Conservation (phyloP, 2,329 filamentous ascomycete species). For the Acephala macrosclerotiorum region DNA sequence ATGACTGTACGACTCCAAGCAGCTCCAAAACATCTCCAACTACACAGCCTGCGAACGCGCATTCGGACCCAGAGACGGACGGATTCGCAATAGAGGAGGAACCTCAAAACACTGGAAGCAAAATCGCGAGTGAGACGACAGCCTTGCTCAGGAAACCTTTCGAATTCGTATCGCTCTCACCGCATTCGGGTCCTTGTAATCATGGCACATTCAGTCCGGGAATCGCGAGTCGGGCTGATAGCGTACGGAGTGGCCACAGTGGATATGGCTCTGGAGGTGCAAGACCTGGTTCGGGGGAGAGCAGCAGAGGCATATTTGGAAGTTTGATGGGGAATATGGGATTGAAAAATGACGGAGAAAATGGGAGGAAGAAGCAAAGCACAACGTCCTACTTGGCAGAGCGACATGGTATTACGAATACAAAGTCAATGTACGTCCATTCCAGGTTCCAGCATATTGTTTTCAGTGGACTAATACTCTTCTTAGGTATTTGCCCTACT, state of each 20-base stretch:
- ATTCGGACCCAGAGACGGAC: slow-evolving; percentile 27
- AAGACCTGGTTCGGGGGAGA: slow-evolving; percentile 21
- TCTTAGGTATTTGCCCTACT: slow-evolving; percentile 86
- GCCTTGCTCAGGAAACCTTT: slow-evolving; percentile 55
- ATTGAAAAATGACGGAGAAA: slow-evolving; percentile 30
- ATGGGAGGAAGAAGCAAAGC: slow-evolving; percentile 67
- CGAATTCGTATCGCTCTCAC: slow-evolving; percentile 35
- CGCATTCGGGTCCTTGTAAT: slow-evolving; percentile 57
- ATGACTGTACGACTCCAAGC: slow-evolving; percentile 17
- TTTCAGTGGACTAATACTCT: not conserved
- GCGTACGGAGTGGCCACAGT: slow-evolving; percentile 36
- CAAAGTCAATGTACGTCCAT: slow-evolving; percentile 71
- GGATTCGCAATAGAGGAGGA: slow-evolving; percentile 27
- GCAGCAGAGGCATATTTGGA: slow-evolving; percentile 34
- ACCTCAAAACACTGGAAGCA: slow-evolving; percentile 23
- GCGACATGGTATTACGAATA: slow-evolving; percentile 76
- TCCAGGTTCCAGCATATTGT: not conserved
- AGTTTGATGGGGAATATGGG: slow-evolving; percentile 36
- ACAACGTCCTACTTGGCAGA: slow-evolving; percentile 76
- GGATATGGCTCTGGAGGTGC: slow-evolving; percentile 36
- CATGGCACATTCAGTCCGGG: slow-evolving; percentile 82
- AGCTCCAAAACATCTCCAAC: slow-evolving; percentile 36
- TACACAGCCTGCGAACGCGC: slow-evolving; percentile 28
- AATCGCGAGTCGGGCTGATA: slow-evolving; percentile 49
- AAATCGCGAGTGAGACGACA: slow-evolving; percentile 55